These are phyloP conservation scores for Phytophthora pini DNA, from an alignment of 352 stramenopile genomes.

Conservation along the genomic window DNA sequence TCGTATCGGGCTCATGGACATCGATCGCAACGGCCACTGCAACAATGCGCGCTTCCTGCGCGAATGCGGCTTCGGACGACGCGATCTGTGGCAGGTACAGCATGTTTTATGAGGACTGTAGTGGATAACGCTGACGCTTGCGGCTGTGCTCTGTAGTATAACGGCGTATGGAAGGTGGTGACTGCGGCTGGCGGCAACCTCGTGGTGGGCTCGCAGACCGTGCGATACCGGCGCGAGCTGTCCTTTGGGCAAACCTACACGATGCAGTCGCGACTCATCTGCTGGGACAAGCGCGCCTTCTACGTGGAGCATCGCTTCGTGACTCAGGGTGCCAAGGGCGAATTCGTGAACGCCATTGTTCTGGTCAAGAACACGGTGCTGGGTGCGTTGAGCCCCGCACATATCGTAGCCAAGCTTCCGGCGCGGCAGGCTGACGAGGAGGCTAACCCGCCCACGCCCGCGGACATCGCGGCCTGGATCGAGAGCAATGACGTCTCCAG, in stretches of 20 bases:
- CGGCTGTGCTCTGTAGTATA: constrained; percentile 41
- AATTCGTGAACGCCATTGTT: constrained; percentile 88
- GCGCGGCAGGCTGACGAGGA: constrained; percentile 37
- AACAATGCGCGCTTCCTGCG: constrained; percentile 88
- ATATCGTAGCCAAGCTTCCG: constrained; percentile 72
- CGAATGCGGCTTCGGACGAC: constrained; percentile 83
- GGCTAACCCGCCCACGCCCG: constrained; percentile 46
- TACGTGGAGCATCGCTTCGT: constrained; percentile 90
- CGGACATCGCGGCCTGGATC: constrained; percentile 73
- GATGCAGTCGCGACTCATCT: constrained; percentile 76
- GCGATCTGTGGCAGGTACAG: constrained; percentile 82
- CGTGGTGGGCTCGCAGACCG: constrained; percentile 79
- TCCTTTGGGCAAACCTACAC: constrained; percentile 71
- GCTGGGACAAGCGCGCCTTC: constrained; percentile 85
- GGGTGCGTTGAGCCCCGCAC: constrained; percentile 57
- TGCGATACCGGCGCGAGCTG: constrained; percentile 86
- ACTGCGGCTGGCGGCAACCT: constrained; percentile 67
- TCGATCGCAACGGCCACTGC: constrained; percentile 88
- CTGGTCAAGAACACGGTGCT: constrained; percentile 90
- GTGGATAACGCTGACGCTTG: not conserved
- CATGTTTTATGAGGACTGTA: not conserved
- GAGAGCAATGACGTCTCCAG: constrained; percentile 81
- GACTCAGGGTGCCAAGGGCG: constrained; percentile 38
- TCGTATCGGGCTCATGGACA: constrained; percentile 63
- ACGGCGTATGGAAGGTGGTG: constrained; percentile 79